Base-by-base conservation (phyloP, 2,329 filamentous ascomycete genomes). In the Colletotrichum liriopes region DNA sequence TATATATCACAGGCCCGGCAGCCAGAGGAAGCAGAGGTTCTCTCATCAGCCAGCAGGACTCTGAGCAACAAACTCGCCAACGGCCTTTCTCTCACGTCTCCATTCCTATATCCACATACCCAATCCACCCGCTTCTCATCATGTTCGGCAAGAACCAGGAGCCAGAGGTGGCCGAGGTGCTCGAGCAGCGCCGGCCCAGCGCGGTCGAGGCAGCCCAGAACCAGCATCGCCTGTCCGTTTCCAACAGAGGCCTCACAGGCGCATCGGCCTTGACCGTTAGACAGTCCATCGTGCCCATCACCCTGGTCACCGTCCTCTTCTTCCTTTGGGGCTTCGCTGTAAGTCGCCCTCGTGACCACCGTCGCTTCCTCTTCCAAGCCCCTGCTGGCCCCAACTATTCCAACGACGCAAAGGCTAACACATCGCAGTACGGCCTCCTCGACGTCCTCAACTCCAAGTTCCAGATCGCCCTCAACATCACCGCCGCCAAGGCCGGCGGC, bases 231-330 rank as follows among this genome's bases (percentile, higher is more conserved):
- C 71, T 72, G 56, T 68, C 71, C 23, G 76, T 77, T 18, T 74
- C 74, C 20, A 77, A 77, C 41, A 72, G 63, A 54, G 76, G 74
- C 9, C 56, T 77, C 41, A 77, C 76, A 0, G 76, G 76, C n/a
- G 76, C 75, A 41, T 77, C 76, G 9, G 72, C 75, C 71, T 84
- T 94, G 73, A 93, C 91, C 0, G 79, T 93, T 37, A 85, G 90
- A 65, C 86, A 93, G 77, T 94, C 92, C 20, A 85, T 94, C 67
- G 87, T 89, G 75, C 93, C 92, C 5, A 86, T 94, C 56, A 84
- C 84, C 65, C 85, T 94, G 9, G 86, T 87, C 26, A 87, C 86
- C 0, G 81, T 85, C 32, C 78, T 87, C 18, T 87, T 87, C 78
- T 86, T 86, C 75, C 79, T 89, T 66, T 90, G 88, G 88, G 87